Conservation (phyloP, 768 basidiomycete species). For the Termitomyces eurrhizus region DNA sequence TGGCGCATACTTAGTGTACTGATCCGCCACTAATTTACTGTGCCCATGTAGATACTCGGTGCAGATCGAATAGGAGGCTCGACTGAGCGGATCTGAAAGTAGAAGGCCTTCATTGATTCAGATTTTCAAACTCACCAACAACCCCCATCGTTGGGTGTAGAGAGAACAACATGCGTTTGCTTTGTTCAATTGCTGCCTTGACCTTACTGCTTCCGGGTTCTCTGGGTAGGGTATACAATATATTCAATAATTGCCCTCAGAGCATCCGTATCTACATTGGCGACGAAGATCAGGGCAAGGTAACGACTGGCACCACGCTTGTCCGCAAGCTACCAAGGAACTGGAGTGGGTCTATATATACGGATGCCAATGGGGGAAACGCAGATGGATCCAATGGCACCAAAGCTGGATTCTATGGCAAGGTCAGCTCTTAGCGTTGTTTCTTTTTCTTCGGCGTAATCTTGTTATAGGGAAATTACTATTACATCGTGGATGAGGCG, state of each 20-base stretch:
- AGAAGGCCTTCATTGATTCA: not conserved
- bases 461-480: slow-evolving; percentile 18
- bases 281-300: slow-evolving; percentile 9
- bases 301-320: slow-evolving; percentile 1
- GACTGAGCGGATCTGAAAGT: not conserved
- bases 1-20: not conserved
- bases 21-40: not conserved
- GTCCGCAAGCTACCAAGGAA: slow-evolving; percentile 12
- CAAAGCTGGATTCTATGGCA: slow-evolving; percentile 25
- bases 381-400: slow-evolving; percentile 19
- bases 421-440: slow-evolving; percentile 13
- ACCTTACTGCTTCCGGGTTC: not conserved
- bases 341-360: slow-evolving; percentile 25
- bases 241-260: slow-evolving; percentile 5
- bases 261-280: not conserved
- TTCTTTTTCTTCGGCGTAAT: not conserved
- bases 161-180: not conserved
- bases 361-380: slow-evolving; percentile 23
- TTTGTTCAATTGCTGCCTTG: not conserved
- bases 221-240: slow-evolving; percentile 14
- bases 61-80: not conserved
- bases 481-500: slow-evolving; percentile 27
- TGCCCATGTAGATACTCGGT: not conserved
- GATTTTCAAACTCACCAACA: not conserved
- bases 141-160: not conserved